Conservation (phyloP, 1,284 basidiomycete species). For the Trametes hirsuta region DNA sequence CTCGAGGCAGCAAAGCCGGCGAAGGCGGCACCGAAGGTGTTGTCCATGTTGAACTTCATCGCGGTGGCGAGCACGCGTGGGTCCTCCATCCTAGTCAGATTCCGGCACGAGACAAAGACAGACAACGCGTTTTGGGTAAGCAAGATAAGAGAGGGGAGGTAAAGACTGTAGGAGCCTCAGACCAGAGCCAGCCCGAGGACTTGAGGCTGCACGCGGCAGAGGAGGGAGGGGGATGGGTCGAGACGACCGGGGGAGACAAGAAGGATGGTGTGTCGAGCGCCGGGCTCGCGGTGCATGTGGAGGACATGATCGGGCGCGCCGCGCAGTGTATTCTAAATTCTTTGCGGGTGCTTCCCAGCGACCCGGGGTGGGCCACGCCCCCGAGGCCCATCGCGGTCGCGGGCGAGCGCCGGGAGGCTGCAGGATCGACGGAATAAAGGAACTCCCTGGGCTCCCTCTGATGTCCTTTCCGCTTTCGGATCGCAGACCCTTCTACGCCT, state of each 20-base stretch:
- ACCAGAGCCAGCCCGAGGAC: background rate
- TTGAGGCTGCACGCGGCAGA: conserved; percentile 5
- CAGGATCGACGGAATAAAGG: conserved; percentile 2
- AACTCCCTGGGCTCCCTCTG: background rate
- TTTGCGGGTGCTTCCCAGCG: background rate
- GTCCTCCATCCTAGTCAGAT: conserved; percentile 9
- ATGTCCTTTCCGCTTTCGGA: conserved; percentile 2
- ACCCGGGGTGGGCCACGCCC: background rate
- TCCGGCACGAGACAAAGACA: conserved; percentile 2
- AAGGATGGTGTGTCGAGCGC: background rate
- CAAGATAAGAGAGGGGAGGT: background rate
- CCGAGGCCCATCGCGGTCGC: background rate
- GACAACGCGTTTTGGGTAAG: background rate
- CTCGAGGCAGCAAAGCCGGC: conserved; percentile 58
- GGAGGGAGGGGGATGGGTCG: background rate
- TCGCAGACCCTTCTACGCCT: background rate
- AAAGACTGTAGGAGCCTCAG: conserved; percentile 13
- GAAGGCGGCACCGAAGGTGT: conserved; percentile 61
- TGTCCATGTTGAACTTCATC: conserved; percentile 38
- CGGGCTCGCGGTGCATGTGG: conserved; percentile 17
- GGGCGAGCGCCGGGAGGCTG: background rate
- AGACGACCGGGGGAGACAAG: conserved; percentile 1
- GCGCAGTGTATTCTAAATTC: conserved; percentile 4
- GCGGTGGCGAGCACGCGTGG: conserved; percentile 4
- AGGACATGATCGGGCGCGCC: conserved; percentile 6